phyloP scores from a whole-genome alignment of 768 basidiomycete species.

The Leccinum uliginosum region DNA sequence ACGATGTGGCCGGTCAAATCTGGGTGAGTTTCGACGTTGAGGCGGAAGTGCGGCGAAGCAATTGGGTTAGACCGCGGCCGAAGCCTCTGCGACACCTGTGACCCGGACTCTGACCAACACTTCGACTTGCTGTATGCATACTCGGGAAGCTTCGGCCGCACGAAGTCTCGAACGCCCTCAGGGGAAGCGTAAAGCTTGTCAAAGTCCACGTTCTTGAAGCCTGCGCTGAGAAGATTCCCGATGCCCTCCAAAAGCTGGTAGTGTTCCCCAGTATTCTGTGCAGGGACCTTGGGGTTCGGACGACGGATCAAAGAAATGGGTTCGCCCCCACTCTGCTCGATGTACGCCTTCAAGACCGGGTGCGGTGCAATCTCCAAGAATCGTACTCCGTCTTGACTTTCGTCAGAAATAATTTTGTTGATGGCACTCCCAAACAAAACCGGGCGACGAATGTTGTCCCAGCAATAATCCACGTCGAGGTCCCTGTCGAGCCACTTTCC shows the following conservation, averaged over 20 bases:
- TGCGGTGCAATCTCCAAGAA: conserved; percentile 33
- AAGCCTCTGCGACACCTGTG: conserved; percentile 23
- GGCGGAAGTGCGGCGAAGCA: conserved; percentile 31
- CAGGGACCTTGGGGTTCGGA: conserved; percentile 28
- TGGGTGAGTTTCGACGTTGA: conserved; percentile 33
- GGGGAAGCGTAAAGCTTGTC: conserved; percentile 24
- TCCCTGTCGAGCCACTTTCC: conserved; percentile 31
- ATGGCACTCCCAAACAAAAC: conserved; percentile 33
- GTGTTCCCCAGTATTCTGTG: conserved; percentile 32
- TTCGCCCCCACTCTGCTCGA: conserved; percentile 34
- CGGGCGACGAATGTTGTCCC: conserved; percentile 34
- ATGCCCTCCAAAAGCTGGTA: conserved; percentile 31
- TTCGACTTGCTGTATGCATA: conserved; percentile 29
- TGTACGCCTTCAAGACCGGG: conserved; percentile 32
- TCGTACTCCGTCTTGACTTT: conserved; percentile 24
- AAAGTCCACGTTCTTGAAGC: conserved; percentile 29
- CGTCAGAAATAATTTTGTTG: conserved; percentile 28
- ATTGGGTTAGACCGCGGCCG: conserved; percentile 31
- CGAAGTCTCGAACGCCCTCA: conserved; percentile 16
- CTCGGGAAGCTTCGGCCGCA: conserved; percentile 25
- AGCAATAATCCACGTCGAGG: conserved; percentile 28
- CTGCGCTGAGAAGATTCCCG: conserved; percentile 27
- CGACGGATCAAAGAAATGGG: conserved; percentile 28
- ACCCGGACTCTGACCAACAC: conserved; percentile 26
- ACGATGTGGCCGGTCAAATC: conserved; percentile 43